Evolutionary conservation across 306 rosid genomes (phyloP).

Genomic region (Cicer cuneatum): DNA sequence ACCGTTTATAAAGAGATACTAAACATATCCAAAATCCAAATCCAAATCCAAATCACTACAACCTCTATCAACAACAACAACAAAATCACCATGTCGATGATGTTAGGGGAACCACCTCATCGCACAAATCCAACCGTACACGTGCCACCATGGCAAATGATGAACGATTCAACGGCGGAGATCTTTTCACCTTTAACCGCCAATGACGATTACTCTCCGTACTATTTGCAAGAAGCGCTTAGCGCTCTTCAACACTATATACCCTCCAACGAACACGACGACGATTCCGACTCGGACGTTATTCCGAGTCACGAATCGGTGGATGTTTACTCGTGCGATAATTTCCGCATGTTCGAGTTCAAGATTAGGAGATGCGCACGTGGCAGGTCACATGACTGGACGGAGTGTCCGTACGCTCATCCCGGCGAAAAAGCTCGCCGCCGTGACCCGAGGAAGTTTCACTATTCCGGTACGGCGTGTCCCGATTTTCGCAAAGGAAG

Average conservation of each 20-base stretch:
- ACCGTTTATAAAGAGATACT: constrained; percentile 55
- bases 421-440: constrained; percentile 98
- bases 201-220: constrained; percentile 61
- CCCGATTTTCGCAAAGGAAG: constrained; percentile 90
- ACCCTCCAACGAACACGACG: constrained; percentile 53
- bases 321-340: constrained; percentile 76
- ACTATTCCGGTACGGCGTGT: constrained; percentile 84
- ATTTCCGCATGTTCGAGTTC: constrained; percentile 93
- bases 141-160: constrained; percentile 70
- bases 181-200: constrained; percentile 51
- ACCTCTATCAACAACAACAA: background rate
- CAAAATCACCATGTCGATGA: constrained; percentile 65
- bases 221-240: constrained; percentile 58
- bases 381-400: constrained; percentile 97
- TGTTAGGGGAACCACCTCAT: constrained; percentile 70
- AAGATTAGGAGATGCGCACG: constrained; percentile 83
- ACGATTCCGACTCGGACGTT: constrained; percentile 58
- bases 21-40: constrained; percentile 39
- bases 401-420: constrained; percentile 94
- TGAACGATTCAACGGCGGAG: constrained; percentile 59
- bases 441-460: constrained; percentile 83
- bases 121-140: constrained; percentile 66
- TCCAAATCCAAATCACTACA: constrained; percentile 4
- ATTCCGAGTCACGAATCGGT: constrained; percentile 50
- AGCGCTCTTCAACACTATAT: constrained; percentile 63